Evolutionary conservation across 1,284 basidiomycete species (phyloP).

Genomic region (Trichosporon sp.): DNA sequence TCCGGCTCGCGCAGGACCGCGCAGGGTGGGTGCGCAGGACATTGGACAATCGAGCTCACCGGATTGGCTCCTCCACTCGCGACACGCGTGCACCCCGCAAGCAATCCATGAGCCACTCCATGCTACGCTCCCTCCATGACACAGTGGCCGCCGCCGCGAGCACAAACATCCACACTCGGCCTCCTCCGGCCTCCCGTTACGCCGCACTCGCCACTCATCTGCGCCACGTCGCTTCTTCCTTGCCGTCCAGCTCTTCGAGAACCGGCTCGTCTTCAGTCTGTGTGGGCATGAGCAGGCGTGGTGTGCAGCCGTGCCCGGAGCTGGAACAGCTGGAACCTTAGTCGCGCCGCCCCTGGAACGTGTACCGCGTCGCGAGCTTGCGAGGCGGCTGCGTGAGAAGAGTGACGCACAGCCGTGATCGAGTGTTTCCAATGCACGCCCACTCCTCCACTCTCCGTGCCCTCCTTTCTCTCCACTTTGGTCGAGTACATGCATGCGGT

Average conservation of each 20-base stretch:
- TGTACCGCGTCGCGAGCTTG: neutral
- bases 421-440: neutral
- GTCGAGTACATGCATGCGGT: neutral
- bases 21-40: neutral
- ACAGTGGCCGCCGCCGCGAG: neutral
- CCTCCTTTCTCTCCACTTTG: neutral
- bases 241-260: neutral
- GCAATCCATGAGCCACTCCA: neutral
- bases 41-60: neutral
- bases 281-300: neutral
- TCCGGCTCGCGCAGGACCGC: neutral
- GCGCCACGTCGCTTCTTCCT: neutral
- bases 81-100: neutral
- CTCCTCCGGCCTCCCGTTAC: neutral
- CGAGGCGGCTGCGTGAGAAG: neutral
- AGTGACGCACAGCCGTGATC: neutral
- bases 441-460: neutral
- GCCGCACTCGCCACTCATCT: neutral
- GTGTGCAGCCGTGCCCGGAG: neutral
- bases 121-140: neutral
- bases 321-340: neutral
- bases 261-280: neutral
- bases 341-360: neutral
- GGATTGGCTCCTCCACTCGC: constrained; percentile 4
- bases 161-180: neutral